Evolutionary conservation across 2,329 filamentous ascomycete genomes (phyloP).

Genomic region (Aspergillus hiratsukae): DNA sequence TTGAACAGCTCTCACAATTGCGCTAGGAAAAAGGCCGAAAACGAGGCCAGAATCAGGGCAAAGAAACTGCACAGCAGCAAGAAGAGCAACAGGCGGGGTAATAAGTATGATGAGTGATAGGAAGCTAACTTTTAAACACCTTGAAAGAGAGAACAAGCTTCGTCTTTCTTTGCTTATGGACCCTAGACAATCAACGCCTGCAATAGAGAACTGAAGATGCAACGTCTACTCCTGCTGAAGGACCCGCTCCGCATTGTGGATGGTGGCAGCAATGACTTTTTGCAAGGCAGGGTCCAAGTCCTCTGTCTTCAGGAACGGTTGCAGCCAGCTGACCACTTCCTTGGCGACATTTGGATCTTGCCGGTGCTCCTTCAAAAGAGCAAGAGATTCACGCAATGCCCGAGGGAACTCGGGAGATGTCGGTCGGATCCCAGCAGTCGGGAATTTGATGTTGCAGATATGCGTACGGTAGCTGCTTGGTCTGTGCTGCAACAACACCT

Average conservation of each 20-base stretch:
- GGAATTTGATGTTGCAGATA: constrained; percentile 67
- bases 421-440: constrained; percentile 61
- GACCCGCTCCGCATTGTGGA: constrained; percentile 31
- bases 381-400: constrained; percentile 63
- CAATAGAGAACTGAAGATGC: constrained; percentile 6
- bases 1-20: constrained; percentile 15
- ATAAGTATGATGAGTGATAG: constrained; percentile 33
- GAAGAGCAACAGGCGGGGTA: constrained; percentile 52
- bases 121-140: constrained; percentile 16
- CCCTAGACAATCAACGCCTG: constrained; percentile 20
- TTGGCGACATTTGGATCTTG: constrained; percentile 40
- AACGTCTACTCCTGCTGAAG: constrained; percentile 19
- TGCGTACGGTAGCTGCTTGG: constrained; percentile 60
- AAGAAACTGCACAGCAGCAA: constrained; percentile 61
- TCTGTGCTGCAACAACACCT: constrained; percentile 55
- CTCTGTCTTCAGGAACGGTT: constrained; percentile 42
- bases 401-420: constrained; percentile 67
- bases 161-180: constrained; percentile 2
- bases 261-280: constrained; percentile 46
- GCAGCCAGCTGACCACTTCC: constrained; percentile 47
- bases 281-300: constrained; percentile 51
- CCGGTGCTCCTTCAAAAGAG: constrained; percentile 54
- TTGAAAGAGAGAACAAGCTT: constrained; percentile 1
- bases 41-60: constrained; percentile 52
- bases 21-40: constrained; percentile 52